Evolutionary conservation across 2,329 filamentous ascomycete species (phyloP), one percentile per base, ranked within the genome.

Genomic region (Ophiostoma pallidulum): DNA sequence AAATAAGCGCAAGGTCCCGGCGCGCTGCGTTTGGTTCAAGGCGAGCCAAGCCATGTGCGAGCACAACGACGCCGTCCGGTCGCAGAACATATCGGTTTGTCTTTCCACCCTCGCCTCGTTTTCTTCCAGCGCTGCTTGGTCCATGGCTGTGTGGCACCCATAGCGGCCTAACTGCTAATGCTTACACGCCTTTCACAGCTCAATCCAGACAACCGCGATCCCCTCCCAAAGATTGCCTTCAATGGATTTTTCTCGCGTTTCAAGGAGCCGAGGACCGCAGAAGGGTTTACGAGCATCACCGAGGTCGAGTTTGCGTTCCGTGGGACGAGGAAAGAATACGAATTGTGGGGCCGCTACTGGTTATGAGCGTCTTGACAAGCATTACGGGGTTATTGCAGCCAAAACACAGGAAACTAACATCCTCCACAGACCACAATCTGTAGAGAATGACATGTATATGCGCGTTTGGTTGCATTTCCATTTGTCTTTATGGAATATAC

Each of bases 21-120:
- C 95, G 56, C 84, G 91, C 40, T 94, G 91, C 60, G 72, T 97
- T 9, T 84, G 85, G 64, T 92, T 98, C 68, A 84, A 82, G 44
- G 84, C 88, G 12, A 72, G 81, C 1, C 64, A 80, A 22, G 73
- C 76, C 37, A 62, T 95, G 8, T 81, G 77, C 56, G 80, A 89
- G 62, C 92, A 98, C 67, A 98, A 98, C 60, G 86, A 94, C 60
- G 78, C 77, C 1, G 86, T 94, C 41, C 78, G 92, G 51, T 79
- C 88, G 2, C 69, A 90, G 58, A 82, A 81, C 57, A 62, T 64
- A 43, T 36, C 54, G 19, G 64, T 69, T 56, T 18, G 60, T 58
- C 37, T 4, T 4, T 31, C 13, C 12, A 19, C 10, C 16, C 24
- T 38, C 6, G 10, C 24, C 24, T 28, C 24, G 5, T 6, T 10